phyloP scores from a whole-genome alignment of 345 rosid species.

The Acer negundo region DNA sequence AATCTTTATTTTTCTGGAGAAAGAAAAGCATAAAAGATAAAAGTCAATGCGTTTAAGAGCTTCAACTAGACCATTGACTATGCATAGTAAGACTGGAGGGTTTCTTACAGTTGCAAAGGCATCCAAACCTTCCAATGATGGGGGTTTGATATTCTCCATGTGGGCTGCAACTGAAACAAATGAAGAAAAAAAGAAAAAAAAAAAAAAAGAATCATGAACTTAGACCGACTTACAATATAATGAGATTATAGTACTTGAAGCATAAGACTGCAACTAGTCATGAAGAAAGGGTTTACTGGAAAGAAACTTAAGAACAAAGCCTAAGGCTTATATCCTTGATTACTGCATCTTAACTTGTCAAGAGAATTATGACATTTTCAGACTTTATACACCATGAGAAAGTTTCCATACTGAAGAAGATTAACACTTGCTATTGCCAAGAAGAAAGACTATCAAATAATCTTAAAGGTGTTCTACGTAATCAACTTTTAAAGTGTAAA shows the following conservation, averaged over 20 bases:
- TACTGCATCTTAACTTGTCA: too few species aligned
- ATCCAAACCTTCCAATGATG: constrained; percentile 71
- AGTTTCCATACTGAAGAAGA: not conserved
- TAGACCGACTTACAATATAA: not conserved
- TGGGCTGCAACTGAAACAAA: constrained; percentile 36
- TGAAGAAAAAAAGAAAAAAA: too few species aligned
- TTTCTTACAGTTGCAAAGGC: constrained; percentile 41
- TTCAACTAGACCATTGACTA: not conserved
- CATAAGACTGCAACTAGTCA: not conserved
- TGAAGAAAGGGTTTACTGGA: not conserved
- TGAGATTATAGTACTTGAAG: not conserved
- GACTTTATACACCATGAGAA: not conserved
- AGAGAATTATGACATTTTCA: not conserved
- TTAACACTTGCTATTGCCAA: not conserved
- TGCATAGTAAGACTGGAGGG: not conserved
- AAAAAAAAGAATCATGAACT: too few species aligned
- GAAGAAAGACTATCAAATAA: too few species aligned
- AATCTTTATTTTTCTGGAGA: constrained; percentile 41
- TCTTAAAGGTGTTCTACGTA: too few species aligned
- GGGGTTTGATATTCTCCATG: constrained; percentile 49
- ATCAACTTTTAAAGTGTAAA: too few species aligned
- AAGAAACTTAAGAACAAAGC: not conserved
- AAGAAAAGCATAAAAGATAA: constrained; percentile 18
- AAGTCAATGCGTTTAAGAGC: not conserved
- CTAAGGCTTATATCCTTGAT: not conserved